Evolutionary conservation across 345 rosid genomes (phyloP), one percentile per base, ranked within the genome.

Genomic region (Gossypium herbaceum): DNA sequence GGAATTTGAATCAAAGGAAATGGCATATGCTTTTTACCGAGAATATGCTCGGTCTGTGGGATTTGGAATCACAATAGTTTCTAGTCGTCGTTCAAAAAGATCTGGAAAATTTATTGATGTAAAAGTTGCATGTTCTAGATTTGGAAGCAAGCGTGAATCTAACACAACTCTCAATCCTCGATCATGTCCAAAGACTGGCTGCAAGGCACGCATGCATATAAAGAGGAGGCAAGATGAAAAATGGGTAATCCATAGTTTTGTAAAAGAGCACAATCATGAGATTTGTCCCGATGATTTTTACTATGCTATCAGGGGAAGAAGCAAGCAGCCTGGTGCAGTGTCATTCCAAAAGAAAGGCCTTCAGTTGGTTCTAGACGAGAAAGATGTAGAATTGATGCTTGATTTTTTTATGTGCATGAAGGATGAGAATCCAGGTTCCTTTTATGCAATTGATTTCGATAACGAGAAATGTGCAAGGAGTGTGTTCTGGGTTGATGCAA

Each of bases 1-100:
- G 52, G 77, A 74, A 64, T 74, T 74, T 64, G 77, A 74, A 43
- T 74, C 77, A 12, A 74, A 63, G 77, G 77, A 74, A 64, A 62
- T 63, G 1, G 71, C 77, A 13, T 74, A 74, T 54, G 64, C 71
- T 34, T 74, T 74, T 70, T 74, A 74, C 77, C 22, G 71, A 39
- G 77, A 74, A 20, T 64, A 74, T 74, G 77, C 77, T 48, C 39
- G 71, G 17, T 64, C 71, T 74, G 77, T 64, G 39, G 77, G 77
- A 74, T 74, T 74, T 9, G 62, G 77, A 17, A 74, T 74, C 71
- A 74, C 77, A 51, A 74, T 63, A 19, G 55, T 63, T 50, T 66
- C 77, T 39, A 74, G 77, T 64, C 77, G 61, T 7, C 77, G 71
- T 51, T 74, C 71, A 34, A 74, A 74, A 74, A 63, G 71, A 62